A percentile compares a stretch with the other conserved stretches of the same genome.
These are phyloP conservation scores for Beauveria rudraprayagi DNA, from an alignment of 2,329 filamentous ascomycete species.

Conservation along the genomic window DNA sequence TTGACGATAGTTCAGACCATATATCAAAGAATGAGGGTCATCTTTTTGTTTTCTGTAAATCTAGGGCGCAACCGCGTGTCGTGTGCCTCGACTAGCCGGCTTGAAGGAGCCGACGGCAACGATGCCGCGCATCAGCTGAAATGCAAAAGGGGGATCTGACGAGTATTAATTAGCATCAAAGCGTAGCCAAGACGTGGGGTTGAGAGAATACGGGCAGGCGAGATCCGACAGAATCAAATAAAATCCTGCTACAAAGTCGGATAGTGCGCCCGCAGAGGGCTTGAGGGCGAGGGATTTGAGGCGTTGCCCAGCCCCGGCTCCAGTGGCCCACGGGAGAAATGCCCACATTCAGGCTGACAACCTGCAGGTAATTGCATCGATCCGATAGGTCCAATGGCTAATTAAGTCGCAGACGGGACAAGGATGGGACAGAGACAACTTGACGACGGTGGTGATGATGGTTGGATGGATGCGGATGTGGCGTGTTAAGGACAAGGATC, in stretches of 20 bases:
- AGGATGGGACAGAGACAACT: background rate
- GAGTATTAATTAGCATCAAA: no score
- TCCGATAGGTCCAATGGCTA: background rate
- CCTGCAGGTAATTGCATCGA: background rate
- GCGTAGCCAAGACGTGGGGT: background rate
- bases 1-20: no score
- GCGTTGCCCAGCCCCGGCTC: background rate
- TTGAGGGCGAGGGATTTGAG: background rate
- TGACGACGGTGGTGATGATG: background rate
- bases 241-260: no score
- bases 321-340: background rate
- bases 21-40: no score
- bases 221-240: background rate
- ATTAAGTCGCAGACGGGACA: background rate
- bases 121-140: no score
- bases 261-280: background rate
- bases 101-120: no score
- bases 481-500: constrained; percentile 3
- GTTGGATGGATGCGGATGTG: background rate
- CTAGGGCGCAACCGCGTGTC: no score
- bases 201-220: background rate
- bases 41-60: no score
- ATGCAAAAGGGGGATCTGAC: no score
- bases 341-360: background rate
- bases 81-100: no score